phyloP scores from a whole-genome alignment of 1,284 basidiomycete genomes.

The Ganoderma boninense region DNA sequence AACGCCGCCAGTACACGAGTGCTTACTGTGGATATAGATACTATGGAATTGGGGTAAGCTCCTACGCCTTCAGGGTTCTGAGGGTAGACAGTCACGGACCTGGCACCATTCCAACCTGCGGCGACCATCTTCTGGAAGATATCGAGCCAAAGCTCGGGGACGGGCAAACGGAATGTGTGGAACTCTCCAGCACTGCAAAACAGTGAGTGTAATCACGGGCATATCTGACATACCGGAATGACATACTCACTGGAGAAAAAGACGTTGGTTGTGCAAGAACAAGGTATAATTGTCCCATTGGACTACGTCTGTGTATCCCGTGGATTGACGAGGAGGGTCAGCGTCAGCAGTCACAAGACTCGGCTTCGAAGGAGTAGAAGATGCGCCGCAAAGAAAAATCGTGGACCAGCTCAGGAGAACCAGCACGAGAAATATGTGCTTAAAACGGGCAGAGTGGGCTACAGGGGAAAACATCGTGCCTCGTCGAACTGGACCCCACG shows the following conservation, averaged over 20 bases:
- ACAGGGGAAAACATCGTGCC: background rate
- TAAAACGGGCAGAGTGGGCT: background rate
- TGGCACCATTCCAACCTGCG: slow-evolving; percentile 77
- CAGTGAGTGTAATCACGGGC: background rate
- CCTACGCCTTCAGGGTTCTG: background rate
- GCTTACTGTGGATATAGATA: slow-evolving; percentile 72
- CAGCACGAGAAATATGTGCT: background rate
- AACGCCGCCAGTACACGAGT: background rate
- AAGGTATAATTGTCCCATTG: slow-evolving; percentile 46
- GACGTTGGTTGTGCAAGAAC: slow-evolving; percentile 40
- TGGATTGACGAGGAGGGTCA: slow-evolving; percentile 40
- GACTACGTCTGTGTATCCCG: slow-evolving; percentile 40
- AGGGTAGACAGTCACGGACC: slow-evolving; percentile 20
- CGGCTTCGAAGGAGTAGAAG: background rate
- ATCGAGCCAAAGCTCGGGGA: slow-evolving; percentile 83
- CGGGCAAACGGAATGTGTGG: slow-evolving; percentile 84
- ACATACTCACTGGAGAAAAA: slow-evolving; percentile 57
- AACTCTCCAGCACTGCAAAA: slow-evolving; percentile 73
- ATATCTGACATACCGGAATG: too few species aligned
- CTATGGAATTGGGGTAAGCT: slow-evolving; percentile 41
- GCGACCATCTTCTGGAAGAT: slow-evolving; percentile 85
- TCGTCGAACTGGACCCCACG: background rate
- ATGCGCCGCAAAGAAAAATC: background rate
- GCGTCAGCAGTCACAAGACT: slow-evolving; percentile 3
- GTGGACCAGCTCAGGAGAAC: background rate